These are phyloP conservation scores for Eucalyptus viminalis DNA, from an alignment of 345 rosid species.

Conservation along the genomic window DNA sequence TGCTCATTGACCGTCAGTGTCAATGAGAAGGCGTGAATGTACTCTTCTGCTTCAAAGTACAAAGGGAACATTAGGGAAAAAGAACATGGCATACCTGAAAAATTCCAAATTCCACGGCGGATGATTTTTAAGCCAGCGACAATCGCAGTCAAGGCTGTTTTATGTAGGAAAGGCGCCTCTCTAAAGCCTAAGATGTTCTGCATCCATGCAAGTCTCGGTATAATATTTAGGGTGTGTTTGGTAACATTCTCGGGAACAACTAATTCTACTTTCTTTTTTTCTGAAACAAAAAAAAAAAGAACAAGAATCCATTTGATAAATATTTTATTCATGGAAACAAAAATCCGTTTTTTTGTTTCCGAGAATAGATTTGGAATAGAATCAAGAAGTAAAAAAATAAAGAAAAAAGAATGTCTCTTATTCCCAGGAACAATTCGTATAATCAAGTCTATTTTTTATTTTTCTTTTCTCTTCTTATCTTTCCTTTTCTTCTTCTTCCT, in stretches of 20 bases:
- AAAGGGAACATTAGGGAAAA: background rate
- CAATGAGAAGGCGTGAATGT: background rate
- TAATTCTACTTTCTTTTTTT: too few relatives aligned
- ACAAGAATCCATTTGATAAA: too few relatives aligned
- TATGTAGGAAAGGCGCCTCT: conserved; percentile 39
- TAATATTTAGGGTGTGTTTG: background rate
- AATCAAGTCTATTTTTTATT: too few relatives aligned
- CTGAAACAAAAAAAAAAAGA: too few relatives aligned
- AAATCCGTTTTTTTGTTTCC: fast-evolving
- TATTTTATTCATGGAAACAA: fast-evolving
- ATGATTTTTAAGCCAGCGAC: conserved; percentile 59
- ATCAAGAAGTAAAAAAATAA: too few relatives aligned
- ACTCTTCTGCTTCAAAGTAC: background rate
- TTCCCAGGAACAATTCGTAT: fast-evolving
- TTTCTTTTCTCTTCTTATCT: too few relatives aligned
- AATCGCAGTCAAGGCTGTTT: conserved; percentile 33
- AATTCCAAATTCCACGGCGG: conserved; percentile 5
- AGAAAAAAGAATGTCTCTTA: fast-evolving
- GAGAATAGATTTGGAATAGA: too few relatives aligned
- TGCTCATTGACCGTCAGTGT: background rate
- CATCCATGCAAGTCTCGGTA: conserved; percentile 73
- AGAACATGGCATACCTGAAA: conserved; percentile 39
- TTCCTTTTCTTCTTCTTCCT: too few relatives aligned
- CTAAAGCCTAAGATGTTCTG: conserved; percentile 46
- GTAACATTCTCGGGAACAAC: too few relatives aligned